Conservation (phyloP, 2,329 filamentous ascomycete species). For the Pestalotiopsis sp. region DNA sequence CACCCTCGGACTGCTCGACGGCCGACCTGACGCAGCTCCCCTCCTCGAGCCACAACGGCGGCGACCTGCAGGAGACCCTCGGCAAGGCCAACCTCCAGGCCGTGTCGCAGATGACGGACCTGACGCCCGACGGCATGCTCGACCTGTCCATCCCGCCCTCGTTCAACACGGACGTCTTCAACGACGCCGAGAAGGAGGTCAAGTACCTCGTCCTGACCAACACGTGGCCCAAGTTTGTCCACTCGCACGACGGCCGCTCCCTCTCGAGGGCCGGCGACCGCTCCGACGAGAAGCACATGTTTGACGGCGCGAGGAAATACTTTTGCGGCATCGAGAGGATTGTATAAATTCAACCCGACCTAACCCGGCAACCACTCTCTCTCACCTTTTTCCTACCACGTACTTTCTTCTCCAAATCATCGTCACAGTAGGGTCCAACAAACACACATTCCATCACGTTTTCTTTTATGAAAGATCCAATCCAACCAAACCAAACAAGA, state of each 20-base stretch:
- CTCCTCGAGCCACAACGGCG: neutral
- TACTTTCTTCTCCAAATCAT: neutral
- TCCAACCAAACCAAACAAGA: neutral
- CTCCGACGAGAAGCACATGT: constrained; percentile 12
- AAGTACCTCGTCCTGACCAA: constrained; percentile 33
- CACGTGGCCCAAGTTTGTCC: constrained; percentile 34
- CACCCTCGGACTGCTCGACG: constrained; percentile 8
- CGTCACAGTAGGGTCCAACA: neutral
- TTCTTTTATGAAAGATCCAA: neutral
- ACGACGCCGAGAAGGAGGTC: constrained; percentile 23
- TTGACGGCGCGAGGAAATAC: constrained; percentile 9
- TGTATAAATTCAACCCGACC: neutral
- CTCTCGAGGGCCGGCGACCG: neutral
- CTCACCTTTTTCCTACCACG: neutral
- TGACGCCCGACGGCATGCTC: constrained; percentile 11
- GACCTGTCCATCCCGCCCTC: constrained; percentile 13
- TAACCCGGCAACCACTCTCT: neutral
- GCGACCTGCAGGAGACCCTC: constrained; percentile 19
- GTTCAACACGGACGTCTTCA: constrained; percentile 19
- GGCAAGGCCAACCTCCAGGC: constrained; percentile 22
- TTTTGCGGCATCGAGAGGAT: constrained; percentile 14
- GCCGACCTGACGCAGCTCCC: neutral
- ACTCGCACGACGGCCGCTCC: constrained; percentile 14
- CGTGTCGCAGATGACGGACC: constrained; percentile 19
- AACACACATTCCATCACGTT: neutral